Evolutionary conservation across 495 filamentous ascomycete genomes (phyloP).

Genomic region (Aspergillus olivimuriae): DNA sequence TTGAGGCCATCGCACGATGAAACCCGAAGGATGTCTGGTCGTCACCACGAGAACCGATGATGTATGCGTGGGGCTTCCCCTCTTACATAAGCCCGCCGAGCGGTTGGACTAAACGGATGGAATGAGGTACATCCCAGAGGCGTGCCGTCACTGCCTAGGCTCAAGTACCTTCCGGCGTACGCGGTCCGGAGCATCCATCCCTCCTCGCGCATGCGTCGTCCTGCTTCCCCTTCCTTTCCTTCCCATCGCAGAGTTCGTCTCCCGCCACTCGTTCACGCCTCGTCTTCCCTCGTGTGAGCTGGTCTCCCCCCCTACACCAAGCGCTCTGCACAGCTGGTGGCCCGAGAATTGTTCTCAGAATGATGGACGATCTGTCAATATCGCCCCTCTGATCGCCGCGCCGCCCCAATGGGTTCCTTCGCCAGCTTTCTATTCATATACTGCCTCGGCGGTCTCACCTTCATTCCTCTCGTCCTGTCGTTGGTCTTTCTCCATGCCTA

Average conservation of each 20-base stretch:
- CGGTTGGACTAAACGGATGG: background rate
- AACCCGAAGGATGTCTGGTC: no score
- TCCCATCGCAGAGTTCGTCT: background rate
- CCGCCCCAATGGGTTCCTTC: constrained; percentile 59
- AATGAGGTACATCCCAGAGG: background rate
- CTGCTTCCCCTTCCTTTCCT: background rate
- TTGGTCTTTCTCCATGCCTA: constrained; percentile 62
- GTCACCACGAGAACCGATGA: no score
- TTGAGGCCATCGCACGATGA: no score
- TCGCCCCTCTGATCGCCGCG: constrained; percentile 27
- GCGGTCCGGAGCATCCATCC: no score
- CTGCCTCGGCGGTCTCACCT: constrained; percentile 83
- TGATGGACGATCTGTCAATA: constrained; percentile 30
- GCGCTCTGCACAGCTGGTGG: background rate
- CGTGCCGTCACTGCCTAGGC: no score
- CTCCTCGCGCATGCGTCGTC: background rate
- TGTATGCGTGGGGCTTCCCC: no score
- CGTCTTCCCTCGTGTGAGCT: background rate
- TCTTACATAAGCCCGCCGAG: no score
- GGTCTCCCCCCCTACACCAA: background rate
- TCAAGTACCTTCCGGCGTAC: no score
- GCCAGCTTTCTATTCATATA: constrained; percentile 67
- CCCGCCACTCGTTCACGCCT: background rate
- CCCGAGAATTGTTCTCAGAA: constrained; percentile 3
- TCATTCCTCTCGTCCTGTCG: constrained; percentile 69